phyloP scores from a whole-genome alignment of 2,329 filamentous ascomycete genomes.

The Stagonosporopsis rhizophila region DNA sequence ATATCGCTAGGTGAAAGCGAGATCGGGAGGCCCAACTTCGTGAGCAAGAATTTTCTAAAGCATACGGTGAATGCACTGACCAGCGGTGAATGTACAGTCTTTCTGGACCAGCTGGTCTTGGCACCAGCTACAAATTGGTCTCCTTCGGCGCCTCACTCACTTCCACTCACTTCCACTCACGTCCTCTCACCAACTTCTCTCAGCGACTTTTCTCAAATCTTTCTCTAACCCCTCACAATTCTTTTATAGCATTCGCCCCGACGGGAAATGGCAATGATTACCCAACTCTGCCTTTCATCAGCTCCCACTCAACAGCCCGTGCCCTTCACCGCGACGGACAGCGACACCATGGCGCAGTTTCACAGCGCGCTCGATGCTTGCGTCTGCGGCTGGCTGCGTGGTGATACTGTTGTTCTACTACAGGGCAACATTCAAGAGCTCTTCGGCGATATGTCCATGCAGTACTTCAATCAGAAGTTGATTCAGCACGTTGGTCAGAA shows the following conservation, averaged over 20 bases:
- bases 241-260: not conserved
- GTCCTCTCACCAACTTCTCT: too few relatives aligned
- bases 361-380: constrained; percentile 16
- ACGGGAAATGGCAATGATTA: constrained; percentile 9
- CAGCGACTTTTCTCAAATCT: not conserved
- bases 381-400: constrained; percentile 11
- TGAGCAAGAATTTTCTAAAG: not conserved
- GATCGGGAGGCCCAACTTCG: not conserved
- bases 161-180: too few relatives aligned
- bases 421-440: constrained; percentile 18
- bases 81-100: constrained; percentile 24
- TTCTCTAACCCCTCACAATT: not conserved
- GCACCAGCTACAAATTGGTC: constrained; percentile 14
- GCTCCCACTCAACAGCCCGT: not conserved
- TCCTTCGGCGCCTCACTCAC: constrained; percentile 2
- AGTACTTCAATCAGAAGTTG: constrained; percentile 16
- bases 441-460: constrained; percentile 18
- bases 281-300: constrained; percentile 10
- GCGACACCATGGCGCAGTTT: constrained; percentile 14
- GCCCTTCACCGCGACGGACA: not conserved
- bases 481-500: constrained; percentile 9
- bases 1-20: not conserved
- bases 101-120: constrained; percentile 16
- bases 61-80: constrained; percentile 25
- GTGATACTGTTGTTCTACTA: constrained; percentile 13